Conservation (phyloP, 2,329 filamentous ascomycete genomes). For the Aschersonia sp. region DNA sequence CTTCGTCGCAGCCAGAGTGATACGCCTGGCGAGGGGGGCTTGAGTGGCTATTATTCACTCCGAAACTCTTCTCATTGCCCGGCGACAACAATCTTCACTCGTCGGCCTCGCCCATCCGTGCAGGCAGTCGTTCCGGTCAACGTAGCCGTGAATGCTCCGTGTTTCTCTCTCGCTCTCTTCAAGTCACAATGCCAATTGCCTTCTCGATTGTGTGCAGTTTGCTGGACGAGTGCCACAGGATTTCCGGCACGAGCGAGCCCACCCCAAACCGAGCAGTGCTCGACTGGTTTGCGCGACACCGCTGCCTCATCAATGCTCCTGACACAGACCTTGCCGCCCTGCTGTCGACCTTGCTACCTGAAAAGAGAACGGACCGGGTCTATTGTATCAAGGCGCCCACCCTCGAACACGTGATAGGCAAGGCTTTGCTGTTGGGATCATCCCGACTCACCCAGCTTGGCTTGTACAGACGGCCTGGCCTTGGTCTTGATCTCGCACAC, state of each 20-base stretch:
- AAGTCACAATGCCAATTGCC: conserved; percentile 41
- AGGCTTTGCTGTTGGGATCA: conserved; percentile 49
- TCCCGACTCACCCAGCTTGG: conserved; percentile 47
- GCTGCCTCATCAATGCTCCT: conserved; percentile 38
- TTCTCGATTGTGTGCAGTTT: conserved; percentile 65
- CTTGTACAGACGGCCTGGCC: conserved; percentile 42
- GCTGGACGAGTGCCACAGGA: conserved; percentile 49
- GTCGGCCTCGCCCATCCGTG: too few relatives aligned
- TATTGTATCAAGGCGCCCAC: conserved; percentile 51
- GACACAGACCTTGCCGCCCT: conserved; percentile 47
- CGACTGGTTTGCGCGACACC: conserved; percentile 58
- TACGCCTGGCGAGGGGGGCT: too few relatives aligned
- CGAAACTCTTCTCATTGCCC: too few relatives aligned
- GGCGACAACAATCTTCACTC: too few relatives aligned
- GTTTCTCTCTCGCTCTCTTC: not conserved
- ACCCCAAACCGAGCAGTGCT: conserved; percentile 24
- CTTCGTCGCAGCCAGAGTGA: too few relatives aligned
- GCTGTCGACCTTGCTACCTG: conserved; percentile 62
- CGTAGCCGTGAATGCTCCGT: not conserved
- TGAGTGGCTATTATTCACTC: too few relatives aligned
- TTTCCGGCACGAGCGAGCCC: conserved; percentile 17
- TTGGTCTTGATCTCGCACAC: conserved; percentile 52
- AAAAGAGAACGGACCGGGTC: conserved; percentile 62
- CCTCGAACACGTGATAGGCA: conserved; percentile 53
- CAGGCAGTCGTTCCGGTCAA: too few relatives aligned